Evolutionary conservation across 352 stramenopile species (phyloP).

Genomic region (Globisporangium paroecandrum): DNA sequence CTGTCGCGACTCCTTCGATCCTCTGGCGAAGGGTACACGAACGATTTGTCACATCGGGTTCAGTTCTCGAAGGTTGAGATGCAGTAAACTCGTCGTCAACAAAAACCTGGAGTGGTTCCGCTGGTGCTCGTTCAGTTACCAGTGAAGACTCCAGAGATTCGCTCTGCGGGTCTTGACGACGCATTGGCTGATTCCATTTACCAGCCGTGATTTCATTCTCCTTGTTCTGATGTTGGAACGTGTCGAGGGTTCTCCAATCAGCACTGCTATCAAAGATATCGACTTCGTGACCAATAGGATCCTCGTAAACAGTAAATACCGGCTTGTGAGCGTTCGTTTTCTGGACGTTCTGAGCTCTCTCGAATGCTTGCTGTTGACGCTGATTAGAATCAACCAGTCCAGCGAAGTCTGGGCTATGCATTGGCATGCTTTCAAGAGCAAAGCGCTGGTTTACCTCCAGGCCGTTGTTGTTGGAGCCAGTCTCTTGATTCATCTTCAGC

Average conservation of each 20-base stretch:
- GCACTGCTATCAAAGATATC: constrained; percentile 57
- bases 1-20: constrained; percentile 59
- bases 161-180: background rate
- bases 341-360: constrained; percentile 51
- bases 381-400: constrained; percentile 55
- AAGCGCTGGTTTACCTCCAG: constrained; percentile 49
- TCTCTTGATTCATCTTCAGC: constrained; percentile 61
- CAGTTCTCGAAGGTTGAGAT: constrained; percentile 14
- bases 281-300: constrained; percentile 44
- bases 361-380: constrained; percentile 59
- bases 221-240: constrained; percentile 71
- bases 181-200: constrained; percentile 42
- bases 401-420: constrained; percentile 45
- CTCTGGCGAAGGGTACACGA: constrained; percentile 70
- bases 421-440: constrained; percentile 61
- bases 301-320: constrained; percentile 84
- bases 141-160: background rate
- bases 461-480: constrained; percentile 16
- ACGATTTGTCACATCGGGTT: constrained; percentile 40
- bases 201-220: constrained; percentile 61
- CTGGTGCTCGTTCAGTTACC: background rate
- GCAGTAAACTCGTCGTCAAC: constrained; percentile 63
- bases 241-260: constrained; percentile 70
- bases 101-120: constrained; percentile 62
- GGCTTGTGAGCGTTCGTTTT: constrained; percentile 69